Conservation (phyloP, 1,139 yeast genomes). For the Zygoascus sp. region DNA sequence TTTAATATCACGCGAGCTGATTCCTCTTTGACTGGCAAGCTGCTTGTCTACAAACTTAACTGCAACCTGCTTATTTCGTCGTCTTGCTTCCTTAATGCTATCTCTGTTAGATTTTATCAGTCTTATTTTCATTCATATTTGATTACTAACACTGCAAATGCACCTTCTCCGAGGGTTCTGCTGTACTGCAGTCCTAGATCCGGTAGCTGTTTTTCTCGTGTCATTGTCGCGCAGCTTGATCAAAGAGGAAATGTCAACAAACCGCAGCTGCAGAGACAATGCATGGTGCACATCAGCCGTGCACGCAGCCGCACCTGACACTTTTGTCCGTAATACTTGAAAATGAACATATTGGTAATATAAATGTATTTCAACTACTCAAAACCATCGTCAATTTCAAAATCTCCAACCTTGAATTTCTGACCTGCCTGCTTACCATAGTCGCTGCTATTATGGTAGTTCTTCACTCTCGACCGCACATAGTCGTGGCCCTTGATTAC, state of each 20-base stretch:
- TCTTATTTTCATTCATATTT: background rate
- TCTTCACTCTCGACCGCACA: slow-evolving; percentile 17
- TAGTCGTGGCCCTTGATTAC: slow-evolving; percentile 17
- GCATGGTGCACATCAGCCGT: background rate
- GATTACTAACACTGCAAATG: slow-evolving; percentile 41
- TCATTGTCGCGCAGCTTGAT: slow-evolving; percentile 4
- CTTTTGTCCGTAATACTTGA: background rate
- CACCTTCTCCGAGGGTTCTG: slow-evolving; percentile 45
- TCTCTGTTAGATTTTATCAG: background rate
- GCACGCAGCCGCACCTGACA: background rate
- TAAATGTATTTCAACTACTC: background rate
- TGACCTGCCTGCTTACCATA: slow-evolving; percentile 16
- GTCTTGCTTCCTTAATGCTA: slow-evolving; percentile 10
- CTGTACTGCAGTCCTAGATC: slow-evolving; percentile 30
- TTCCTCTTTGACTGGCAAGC: slow-evolving; percentile 43
- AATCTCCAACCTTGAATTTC: slow-evolving; percentile 16
- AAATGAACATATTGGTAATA: background rate
- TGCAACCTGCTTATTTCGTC: slow-evolving; percentile 34
- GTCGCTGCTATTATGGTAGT: slow-evolving; percentile 13
- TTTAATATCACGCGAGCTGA: slow-evolving; percentile 45
- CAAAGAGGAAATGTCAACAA: slow-evolving; percentile 1
- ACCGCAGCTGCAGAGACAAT: background rate
- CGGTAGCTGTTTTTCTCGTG: slow-evolving; percentile 14
- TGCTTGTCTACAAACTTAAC: slow-evolving; percentile 52
- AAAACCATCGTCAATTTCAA: slow-evolving; percentile 15